These are phyloP conservation scores for Przewalskia tangutica DNA, from an alignment of 257 asterid species.

Conservation along the genomic window DNA sequence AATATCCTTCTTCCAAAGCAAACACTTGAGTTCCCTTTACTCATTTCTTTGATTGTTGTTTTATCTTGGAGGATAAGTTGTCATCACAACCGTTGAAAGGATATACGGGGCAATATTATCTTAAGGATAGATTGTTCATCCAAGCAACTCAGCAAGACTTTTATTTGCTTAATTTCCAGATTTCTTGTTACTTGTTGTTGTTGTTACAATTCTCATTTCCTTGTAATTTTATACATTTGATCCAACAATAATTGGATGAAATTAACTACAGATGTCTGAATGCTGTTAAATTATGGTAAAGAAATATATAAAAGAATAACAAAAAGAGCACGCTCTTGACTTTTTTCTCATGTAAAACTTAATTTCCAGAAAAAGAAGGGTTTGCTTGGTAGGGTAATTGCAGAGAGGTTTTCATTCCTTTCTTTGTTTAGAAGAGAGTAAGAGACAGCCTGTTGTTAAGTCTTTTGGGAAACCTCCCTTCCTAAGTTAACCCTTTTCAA, in stretches of 20 bases:
- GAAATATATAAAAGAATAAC: background rate
- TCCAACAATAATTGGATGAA: background rate
- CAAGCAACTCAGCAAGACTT: too few species aligned
- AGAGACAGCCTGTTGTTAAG: constrained; percentile 1
- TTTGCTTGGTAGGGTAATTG: background rate
- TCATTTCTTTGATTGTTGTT: too few species aligned
- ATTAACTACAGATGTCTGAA: background rate
- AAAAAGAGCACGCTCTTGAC: background rate
- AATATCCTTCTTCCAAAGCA: too few species aligned
- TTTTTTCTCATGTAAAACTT: background rate
- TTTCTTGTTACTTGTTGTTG: too few species aligned
- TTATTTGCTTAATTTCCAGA: too few species aligned
- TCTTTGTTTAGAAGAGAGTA: background rate
- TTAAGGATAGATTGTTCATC: too few species aligned
- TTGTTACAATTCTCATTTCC: too few species aligned
- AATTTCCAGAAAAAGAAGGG: background rate
- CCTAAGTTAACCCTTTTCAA: constrained; percentile 1
- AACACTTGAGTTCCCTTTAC: too few species aligned
- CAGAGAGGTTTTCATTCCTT: constrained; percentile 16
- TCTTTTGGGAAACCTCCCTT: constrained; percentile 1
- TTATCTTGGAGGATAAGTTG: too few species aligned
- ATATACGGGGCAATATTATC: too few species aligned
- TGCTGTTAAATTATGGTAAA: background rate
- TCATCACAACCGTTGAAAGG: too few species aligned
- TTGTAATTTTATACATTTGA: too few species aligned